Base-by-base conservation (phyloP, 192 early-diverging fungal species). In the Phlyctochytrium planicorne region DNA sequence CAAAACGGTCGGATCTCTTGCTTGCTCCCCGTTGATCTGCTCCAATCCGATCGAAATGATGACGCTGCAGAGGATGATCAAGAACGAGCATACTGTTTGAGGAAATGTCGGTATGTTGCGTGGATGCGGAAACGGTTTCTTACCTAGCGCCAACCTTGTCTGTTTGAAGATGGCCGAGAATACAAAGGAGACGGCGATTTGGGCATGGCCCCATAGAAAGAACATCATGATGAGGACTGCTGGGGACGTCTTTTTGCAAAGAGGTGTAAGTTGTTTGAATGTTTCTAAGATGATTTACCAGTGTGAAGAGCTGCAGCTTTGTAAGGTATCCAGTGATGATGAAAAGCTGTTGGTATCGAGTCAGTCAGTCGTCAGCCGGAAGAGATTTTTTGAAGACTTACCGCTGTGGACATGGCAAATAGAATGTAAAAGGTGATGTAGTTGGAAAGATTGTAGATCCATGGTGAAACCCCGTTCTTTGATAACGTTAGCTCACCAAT, bases 171-270 rank as follows among this genome's bases (percentile, higher is more conserved):
- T 75, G n/a, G 80, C 67, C 0, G 78, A 70, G 20, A 91, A 76
- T 50, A 91, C 81, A 60, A 91, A 89, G 1, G 87, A 80, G 27
- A 90, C 59, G 0, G 84, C 79, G 30, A 91, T 81, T 72, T 90
- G 88, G 12, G 74, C 70, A 20, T 52, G 53, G 16, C 79, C 87
- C 90, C 90, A 91, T 36, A 90, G 66, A 52, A 90, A 86, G 37
- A 90, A 82, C 12, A 87, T 40, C 27, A 86, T 31, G 14, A 86
- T 52, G 40, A 84, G 75, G 20, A 90, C 77, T 4, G 23, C 47
- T 20, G 61, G 61, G 14, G 1, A 29, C 33, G 61, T 62, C 36
- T 60, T n/a, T n/a, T n/a, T n/a, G n/a, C n/a, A n/a, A n/a, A n/a
- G n/a, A n/a, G n/a, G n/a, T n/a, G n/a, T n/a, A n/a, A n/a, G n/a